A percentile compares a stretch with the other conserved stretches of the same genome.
Evolutionary conservation across 352 stramenopile genomes (phyloP).

Genomic region (Phytophthora sp.): DNA sequence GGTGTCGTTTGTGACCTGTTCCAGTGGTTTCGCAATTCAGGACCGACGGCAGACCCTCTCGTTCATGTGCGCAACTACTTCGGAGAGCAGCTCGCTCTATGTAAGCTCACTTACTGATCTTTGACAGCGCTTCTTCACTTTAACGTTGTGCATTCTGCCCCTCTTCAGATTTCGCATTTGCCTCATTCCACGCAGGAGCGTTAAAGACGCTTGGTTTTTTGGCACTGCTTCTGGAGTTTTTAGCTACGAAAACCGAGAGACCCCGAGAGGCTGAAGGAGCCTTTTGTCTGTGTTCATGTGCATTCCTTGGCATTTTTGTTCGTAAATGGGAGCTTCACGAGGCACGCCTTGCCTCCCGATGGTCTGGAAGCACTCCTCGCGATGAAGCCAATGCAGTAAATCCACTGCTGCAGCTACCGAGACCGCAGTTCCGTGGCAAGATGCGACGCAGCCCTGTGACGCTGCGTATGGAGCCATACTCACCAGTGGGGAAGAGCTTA

Average conservation of each 20-base stretch:
- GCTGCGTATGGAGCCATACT: conserved; percentile 59
- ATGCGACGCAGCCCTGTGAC: conserved; percentile 58
- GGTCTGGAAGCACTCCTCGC: conserved; percentile 50
- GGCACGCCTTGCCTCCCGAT: conserved; percentile 43
- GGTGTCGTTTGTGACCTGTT: conserved; percentile 23
- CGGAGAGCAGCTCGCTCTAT: conserved; percentile 78
- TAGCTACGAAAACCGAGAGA: conserved; percentile 12
- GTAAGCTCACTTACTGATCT: conserved; percentile 38
- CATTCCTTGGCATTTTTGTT: conserved; percentile 53
- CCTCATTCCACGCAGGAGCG: conserved; percentile 54
- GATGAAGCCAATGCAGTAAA: conserved; percentile 16
- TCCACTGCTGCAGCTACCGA: conserved; percentile 26
- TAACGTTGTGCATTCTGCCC: background rate
- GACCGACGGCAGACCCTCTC: conserved; percentile 47
- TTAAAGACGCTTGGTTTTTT: conserved; percentile 46
- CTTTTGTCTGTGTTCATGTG: conserved; percentile 60
- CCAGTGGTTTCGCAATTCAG: background rate
- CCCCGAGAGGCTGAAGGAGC: conserved; percentile 18
- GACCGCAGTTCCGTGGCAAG: conserved; percentile 65
- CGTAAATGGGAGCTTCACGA: conserved; percentile 70
- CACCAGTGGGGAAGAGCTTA: conserved; percentile 37
- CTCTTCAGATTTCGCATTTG: conserved; percentile 64
- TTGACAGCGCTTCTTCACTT: background rate
- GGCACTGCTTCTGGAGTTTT: conserved; percentile 42
- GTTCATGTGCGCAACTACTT: conserved; percentile 81